Conservation (phyloP, 2,329 filamentous ascomycete species). For the Drechslerella stenobrocha region DNA sequence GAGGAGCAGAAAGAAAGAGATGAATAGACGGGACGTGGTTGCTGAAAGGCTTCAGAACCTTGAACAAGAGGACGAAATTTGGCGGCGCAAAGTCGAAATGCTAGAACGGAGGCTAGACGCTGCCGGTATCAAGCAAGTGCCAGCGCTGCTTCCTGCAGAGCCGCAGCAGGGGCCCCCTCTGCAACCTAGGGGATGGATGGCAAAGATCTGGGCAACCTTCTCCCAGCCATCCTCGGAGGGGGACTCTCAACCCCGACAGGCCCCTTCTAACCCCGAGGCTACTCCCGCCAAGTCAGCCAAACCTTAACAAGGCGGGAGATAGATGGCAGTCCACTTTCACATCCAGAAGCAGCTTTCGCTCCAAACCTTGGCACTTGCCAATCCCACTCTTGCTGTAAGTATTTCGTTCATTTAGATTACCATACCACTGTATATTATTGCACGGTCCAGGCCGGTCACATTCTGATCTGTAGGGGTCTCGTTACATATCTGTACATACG, state of each 20-base stretch:
- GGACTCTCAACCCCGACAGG: constrained; percentile 6
- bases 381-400: constrained; percentile 19
- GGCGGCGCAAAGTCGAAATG: constrained; percentile 43
- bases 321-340: neutral
- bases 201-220: constrained; percentile 23
- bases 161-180: constrained; percentile 8
- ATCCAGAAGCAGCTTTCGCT: too few relatives aligned
- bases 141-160: constrained; percentile 13
- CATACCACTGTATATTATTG: constrained; percentile 26
- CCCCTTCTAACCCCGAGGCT: constrained; percentile 2
- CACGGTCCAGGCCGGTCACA: neutral
- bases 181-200: constrained; percentile 10
- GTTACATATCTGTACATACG: constrained; percentile 32
- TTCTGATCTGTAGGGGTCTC: neutral
- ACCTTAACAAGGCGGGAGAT: constrained; percentile 1
- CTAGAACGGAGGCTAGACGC: constrained; percentile 36
- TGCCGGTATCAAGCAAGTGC: constrained; percentile 35
- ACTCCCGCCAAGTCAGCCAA: neutral
- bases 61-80: constrained; percentile 56
- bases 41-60: constrained; percentile 64
- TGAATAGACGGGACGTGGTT: constrained; percentile 64
- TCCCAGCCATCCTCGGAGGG: constrained; percentile 9
- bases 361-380: constrained; percentile 3
- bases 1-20: constrained; percentile 66
- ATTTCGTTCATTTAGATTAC: constrained; percentile 9